phyloP scores from a whole-genome alignment of 257 asterid species.

The Nicotiana sylvestris region DNA sequence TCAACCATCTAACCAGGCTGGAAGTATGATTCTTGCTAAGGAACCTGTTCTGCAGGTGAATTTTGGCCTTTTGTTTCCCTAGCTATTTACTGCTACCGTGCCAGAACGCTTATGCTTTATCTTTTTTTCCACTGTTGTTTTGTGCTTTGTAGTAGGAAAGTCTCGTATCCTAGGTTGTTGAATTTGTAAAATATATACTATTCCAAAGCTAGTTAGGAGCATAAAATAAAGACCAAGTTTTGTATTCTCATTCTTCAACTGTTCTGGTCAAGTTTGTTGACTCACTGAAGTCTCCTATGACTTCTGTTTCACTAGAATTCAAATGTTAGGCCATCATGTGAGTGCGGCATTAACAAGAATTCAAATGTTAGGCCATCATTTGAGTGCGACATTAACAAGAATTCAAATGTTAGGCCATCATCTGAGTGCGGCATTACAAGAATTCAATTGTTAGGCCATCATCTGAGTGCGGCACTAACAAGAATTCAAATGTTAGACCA shows the following conservation, averaged over 20 bases:
- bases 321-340: not conserved
- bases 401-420: not conserved
- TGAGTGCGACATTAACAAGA: not conserved
- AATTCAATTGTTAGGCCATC: not conserved
- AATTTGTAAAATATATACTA: not conserved
- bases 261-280: not conserved
- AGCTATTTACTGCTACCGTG: not conserved
- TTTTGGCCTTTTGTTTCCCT: not conserved
- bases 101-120: not conserved
- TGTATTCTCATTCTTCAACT: not conserved
- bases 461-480: not conserved
- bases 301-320: not conserved
- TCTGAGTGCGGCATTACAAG: not conserved
- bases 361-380: too few relatives aligned
- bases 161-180: not conserved
- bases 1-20: constrained; percentile 79
- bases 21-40: constrained; percentile 76
- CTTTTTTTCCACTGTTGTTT: too few relatives aligned
- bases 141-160: not conserved
- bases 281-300: not conserved
- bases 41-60: constrained; percentile 81
- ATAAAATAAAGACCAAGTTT: not conserved
- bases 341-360: not conserved
- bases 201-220: not conserved
- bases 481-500: not conserved